Base-by-base conservation (phyloP, 2,329 filamentous ascomycete species). In the Exophiala dermatitidis region DNA sequence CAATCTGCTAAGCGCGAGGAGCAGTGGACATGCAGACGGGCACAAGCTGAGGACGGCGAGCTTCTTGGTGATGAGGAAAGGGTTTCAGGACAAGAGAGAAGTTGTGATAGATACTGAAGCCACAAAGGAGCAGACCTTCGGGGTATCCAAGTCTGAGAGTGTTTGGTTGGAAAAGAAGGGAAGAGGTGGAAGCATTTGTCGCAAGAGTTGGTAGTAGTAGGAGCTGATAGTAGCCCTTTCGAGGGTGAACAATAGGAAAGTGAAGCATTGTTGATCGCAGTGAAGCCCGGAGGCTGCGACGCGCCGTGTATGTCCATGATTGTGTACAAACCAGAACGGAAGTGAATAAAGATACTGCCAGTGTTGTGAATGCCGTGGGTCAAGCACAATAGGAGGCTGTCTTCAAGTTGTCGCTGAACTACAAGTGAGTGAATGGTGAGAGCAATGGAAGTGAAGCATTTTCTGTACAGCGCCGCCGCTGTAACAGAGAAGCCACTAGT, bases 141-240 rank as follows among this genome's bases (percentile, higher is more conserved):
- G 7, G 56, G 31, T 30, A 53, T 45, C 33, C 44, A 54, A 43
- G 46, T 36, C 28, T 48, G 42, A 33, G 48, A 36, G 32, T 9
- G 46, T 31, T 32, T 49, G 41, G 42, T 45, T 32, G 55, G 31
- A 26, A 34, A 44, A 26, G 37, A 48, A 52, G 48, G 49, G 34
- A 42, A 52, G 33, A 55, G 52, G 41, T 58, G 48, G 43, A 53
- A 55, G 56, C 48, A 54, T 55, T 58, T 19, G 19, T 19, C 36
- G 41, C 45, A 38, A 37, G 50, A 36, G 28, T 52, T 48, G 40
- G 45, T 50, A 45, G 41, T 52, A 37, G 51, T 28, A 41, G 42
- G 33, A 36, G 48, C 50, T 33, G 36, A 19, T 19, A 19, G 19
- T 19, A 19, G 19, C 19, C 19, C 19, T 19, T 19, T 19, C 19